A percentile compares a stretch with the other conserved stretches of the same genome.
Evolutionary conservation across 768 basidiomycete genomes (phyloP).

Genomic region (Boletus sensibilis): DNA sequence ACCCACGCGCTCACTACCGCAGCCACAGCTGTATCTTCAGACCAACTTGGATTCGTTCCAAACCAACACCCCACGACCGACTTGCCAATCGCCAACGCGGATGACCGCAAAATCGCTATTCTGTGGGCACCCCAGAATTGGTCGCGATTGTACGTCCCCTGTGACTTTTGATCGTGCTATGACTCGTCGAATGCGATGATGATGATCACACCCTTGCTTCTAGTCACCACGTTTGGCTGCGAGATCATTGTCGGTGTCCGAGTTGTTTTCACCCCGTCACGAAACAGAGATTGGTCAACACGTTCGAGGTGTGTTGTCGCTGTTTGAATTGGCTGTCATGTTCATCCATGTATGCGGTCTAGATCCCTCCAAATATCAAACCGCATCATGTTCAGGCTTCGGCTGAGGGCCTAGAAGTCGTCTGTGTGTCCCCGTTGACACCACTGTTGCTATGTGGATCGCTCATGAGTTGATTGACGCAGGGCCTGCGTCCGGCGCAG

Average conservation of each 20-base stretch:
- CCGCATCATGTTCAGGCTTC: constrained; percentile 59
- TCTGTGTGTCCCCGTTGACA: constrained; percentile 50
- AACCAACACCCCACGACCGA: constrained; percentile 24
- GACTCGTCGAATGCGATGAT: background rate
- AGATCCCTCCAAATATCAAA: constrained; percentile 78
- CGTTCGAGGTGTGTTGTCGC: constrained; percentile 61
- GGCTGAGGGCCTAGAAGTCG: constrained; percentile 64
- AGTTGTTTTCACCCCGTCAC: constrained; percentile 85
- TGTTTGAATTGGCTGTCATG: background rate
- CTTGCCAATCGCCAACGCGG: constrained; percentile 53
- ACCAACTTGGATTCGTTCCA: constrained; percentile 29
- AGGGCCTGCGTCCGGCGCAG: constrained; percentile 33
- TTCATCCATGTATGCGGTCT: constrained; percentile 7
- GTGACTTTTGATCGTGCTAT: background rate
- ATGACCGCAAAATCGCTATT: constrained; percentile 61
- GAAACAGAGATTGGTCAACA: constrained; percentile 86
- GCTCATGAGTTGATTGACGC: background rate
- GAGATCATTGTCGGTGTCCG: constrained; percentile 90
- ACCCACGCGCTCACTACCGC: constrained; percentile 4
- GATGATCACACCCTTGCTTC: background rate
- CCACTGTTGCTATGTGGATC: background rate
- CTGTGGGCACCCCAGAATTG: constrained; percentile 71
- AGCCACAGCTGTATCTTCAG: constrained; percentile 21
- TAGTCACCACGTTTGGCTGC: constrained; percentile 89
- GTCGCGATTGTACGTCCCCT: constrained; percentile 69